Base-by-base conservation (phyloP, 441 rosid genomes). In the Corymbia citriodora region DNA sequence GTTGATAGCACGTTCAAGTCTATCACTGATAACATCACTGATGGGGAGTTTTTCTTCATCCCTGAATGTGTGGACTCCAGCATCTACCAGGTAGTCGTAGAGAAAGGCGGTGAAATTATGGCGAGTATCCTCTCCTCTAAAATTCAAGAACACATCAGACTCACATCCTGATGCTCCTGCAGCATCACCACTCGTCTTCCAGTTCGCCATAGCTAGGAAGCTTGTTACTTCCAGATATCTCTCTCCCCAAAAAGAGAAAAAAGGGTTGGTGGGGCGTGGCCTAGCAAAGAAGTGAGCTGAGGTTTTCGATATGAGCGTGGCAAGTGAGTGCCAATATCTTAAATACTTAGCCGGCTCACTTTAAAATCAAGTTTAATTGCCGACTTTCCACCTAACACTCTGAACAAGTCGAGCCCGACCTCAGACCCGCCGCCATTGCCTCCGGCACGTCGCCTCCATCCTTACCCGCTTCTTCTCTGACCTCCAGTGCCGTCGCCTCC, bases 11-110 rank as follows among this genome's bases (percentile, higher is more conserved):
- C 5, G 45, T 40, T 40, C 45, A 40, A 40, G 45, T 40, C 45
- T 40, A 4, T 40, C 45, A 40, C 45, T 40, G 5, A 40, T 40
- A 40, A 40, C 45, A 40, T 40, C 45, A 3, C 45, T 6, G 45
- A 40, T 3, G 5, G 45, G 45, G 45, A 40, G 5, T 40, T 54
- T 19, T 15, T 54, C 55, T 6, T 54, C 55, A 1, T 54, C 55
- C 21, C 19, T 54, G 2, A 54, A 54, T 1, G 17, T 19, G 7
- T 3, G 8, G 55, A 16, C 8, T 54, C 55, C 55, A 0, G 0
- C 55, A 54, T 54, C 19, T 54, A 2, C 16, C 72, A 65, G n/a
- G 9, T 0, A 0, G 0, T 14, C 0, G 17, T 65, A n/a, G 3
- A 65, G 36, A 10, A 65, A n/a, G 19, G 7, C 74, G 3, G 36